Conservation (phyloP, 2,329 filamentous ascomycete species). For the Fusarium poae region DNA sequence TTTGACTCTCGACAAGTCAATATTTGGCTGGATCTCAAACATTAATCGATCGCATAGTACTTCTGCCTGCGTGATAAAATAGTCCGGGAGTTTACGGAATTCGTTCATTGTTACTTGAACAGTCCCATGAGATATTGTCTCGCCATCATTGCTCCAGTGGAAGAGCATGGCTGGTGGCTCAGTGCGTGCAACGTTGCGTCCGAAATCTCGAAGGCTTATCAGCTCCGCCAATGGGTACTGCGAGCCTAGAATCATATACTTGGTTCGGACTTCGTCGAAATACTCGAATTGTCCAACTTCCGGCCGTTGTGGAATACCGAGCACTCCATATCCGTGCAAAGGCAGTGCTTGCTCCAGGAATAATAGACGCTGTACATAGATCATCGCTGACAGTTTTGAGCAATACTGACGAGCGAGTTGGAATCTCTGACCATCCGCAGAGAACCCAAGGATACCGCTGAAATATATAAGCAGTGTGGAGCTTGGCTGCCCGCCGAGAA, state of each 20-base stretch:
- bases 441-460: slow-evolving; percentile 4
- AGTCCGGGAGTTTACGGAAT: background rate
- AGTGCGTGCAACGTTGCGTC: background rate
- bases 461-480: slow-evolving; percentile 7
- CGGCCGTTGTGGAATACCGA: background rate
- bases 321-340: background rate
- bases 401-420: background rate
- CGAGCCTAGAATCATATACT: background rate
- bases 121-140: background rate
- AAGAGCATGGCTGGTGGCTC: background rate
- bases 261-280: background rate
- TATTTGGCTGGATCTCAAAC: background rate
- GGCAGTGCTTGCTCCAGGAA: slow-evolving; percentile 1
- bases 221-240: background rate
- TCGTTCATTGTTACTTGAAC: background rate
- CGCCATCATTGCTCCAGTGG: background rate
- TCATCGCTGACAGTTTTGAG: background rate
- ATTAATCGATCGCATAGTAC: background rate
- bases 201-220: background rate
- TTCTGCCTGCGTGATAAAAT: slow-evolving; percentile 3
- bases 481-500: background rate
- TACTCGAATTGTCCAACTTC: background rate
- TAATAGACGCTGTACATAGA: background rate
- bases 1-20: background rate
- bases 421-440: background rate